phyloP scores from a whole-genome alignment of 1,139 yeast genomes.

The Nakaseomyces kungkrabaensis region DNA sequence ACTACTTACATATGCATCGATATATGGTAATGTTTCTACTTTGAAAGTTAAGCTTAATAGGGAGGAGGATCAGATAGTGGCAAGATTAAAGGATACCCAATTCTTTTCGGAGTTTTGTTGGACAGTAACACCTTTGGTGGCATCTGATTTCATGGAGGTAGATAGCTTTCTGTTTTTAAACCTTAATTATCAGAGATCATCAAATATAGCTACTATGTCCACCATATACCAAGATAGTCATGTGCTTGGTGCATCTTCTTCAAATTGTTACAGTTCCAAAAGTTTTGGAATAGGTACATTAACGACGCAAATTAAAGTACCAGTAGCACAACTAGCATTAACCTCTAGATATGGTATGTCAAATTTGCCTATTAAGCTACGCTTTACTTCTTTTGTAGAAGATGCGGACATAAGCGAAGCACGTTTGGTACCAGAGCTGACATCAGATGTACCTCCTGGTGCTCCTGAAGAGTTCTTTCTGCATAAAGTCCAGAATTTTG shows the following conservation, averaged over 20 bases:
- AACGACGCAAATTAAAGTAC: slow-evolving; percentile 22
- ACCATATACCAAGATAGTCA: slow-evolving; percentile 17
- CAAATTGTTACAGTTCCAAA: slow-evolving; percentile 12
- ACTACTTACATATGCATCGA: slow-evolving; percentile 13
- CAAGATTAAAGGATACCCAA: slow-evolving; percentile 12
- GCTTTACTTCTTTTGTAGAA: slow-evolving; percentile 16
- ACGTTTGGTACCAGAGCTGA: slow-evolving; percentile 2
- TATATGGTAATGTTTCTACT: slow-evolving; percentile 15
- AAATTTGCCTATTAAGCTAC: background rate
- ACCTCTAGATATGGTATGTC: background rate
- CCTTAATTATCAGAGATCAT: slow-evolving; percentile 14
- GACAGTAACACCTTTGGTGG: slow-evolving; percentile 14
- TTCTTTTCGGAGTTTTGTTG: slow-evolving; percentile 15
- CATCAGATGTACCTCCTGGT: background rate
- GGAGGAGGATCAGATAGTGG: slow-evolving; percentile 2
- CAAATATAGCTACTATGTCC: slow-evolving; percentile 12
- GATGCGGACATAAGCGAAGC: slow-evolving; percentile 7
- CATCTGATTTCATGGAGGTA: slow-evolving; percentile 15
- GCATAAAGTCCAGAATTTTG: background rate
- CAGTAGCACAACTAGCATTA: slow-evolving; percentile 8
- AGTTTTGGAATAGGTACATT: slow-evolving; percentile 19
- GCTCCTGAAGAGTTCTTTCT: background rate
- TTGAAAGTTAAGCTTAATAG: slow-evolving; percentile 8
- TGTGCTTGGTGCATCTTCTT: slow-evolving; percentile 12
- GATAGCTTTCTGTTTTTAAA: slow-evolving; percentile 17